Conservation (phyloP, 805 yeast genomes). For the Metschnikowia noctiluminum region DNA sequence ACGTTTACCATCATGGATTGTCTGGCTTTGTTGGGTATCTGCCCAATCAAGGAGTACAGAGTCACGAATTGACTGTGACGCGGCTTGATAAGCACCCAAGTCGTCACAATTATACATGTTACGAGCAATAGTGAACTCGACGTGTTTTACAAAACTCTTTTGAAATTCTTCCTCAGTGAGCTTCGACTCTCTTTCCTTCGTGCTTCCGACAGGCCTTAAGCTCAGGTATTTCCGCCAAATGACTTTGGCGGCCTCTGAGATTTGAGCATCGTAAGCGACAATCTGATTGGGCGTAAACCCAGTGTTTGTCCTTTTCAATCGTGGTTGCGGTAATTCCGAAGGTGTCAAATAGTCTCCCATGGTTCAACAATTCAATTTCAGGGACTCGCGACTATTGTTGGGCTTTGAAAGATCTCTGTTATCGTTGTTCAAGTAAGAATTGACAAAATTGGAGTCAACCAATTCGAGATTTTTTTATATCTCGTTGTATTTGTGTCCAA, state of each 20-base stretch:
- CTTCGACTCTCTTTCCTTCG: conserved; percentile 17
- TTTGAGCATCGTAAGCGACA: conserved; percentile 72
- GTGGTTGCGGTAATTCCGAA: conserved; percentile 36
- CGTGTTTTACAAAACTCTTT: conserved; percentile 71
- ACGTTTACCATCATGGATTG: conserved; percentile 78
- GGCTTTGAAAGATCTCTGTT: no score
- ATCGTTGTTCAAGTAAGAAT: no score
- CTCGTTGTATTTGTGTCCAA: no score
- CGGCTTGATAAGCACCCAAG: conserved; percentile 89
- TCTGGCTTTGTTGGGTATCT: conserved; percentile 86
- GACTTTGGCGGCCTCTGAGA: conserved; percentile 74
- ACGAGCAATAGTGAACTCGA: conserved; percentile 88
- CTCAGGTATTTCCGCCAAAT: conserved; percentile 73
- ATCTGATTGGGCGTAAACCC: conserved; percentile 92
- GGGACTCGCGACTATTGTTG: no score
- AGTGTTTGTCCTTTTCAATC: conserved; percentile 72
- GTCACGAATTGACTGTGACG: conserved; percentile 76
- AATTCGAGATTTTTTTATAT: no score
- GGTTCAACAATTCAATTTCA: no score
- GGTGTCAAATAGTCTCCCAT: conserved; percentile 41
- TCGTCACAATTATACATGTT: conserved; percentile 89
- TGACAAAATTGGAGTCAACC: no score
- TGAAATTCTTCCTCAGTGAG: conserved; percentile 57
- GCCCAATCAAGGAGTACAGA: conserved; percentile 84
- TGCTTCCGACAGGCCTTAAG: conserved; percentile 24